These are phyloP conservation scores for Chlamydomonas reinhardtii DNA, from an alignment of 163 green algal species.

Conservation along the genomic window DNA sequence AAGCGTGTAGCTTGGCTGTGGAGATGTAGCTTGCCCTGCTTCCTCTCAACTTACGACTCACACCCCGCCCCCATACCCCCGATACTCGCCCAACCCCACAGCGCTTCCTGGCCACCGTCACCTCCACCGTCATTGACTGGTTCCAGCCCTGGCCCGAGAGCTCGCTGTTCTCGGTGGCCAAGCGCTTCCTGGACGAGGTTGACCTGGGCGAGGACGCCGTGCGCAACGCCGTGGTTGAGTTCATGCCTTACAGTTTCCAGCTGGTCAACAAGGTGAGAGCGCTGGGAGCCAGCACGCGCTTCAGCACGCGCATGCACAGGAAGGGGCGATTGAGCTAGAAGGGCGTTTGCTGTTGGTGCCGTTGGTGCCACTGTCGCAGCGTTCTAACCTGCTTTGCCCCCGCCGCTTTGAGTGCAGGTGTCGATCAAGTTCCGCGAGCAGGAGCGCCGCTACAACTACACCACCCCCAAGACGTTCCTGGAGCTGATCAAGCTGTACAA, in stretches of 20 bases:
- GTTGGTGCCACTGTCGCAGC: no score
- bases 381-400: no score
- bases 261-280: conserved; percentile 76
- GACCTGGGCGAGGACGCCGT: conserved; percentile 77
- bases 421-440: conserved; percentile 71
- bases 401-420: background rate
- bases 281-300: no score
- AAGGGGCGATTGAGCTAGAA: no score
- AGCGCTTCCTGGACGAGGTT: conserved; percentile 87
- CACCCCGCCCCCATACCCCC: background rate
- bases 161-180: conserved; percentile 83
- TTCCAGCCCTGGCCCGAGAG: conserved; percentile 88
- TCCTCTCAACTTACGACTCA: no score
- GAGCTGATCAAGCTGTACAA: conserved; percentile 88
- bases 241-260: conserved; percentile 90
- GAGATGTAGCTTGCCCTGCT: no score
- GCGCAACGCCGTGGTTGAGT: conserved; percentile 82
- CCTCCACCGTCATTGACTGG: conserved; percentile 90
- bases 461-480: conserved; percentile 87
- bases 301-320: conserved; percentile 16
- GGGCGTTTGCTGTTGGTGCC: no score
- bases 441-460: conserved; percentile 86
- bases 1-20: no score
- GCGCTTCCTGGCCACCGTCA: conserved; percentile 91
- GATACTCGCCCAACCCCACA: conserved; percentile 1